These are phyloP conservation scores for Paxillus rubicundulus DNA, from an alignment of 768 basidiomycete species.

Conservation along the genomic window DNA sequence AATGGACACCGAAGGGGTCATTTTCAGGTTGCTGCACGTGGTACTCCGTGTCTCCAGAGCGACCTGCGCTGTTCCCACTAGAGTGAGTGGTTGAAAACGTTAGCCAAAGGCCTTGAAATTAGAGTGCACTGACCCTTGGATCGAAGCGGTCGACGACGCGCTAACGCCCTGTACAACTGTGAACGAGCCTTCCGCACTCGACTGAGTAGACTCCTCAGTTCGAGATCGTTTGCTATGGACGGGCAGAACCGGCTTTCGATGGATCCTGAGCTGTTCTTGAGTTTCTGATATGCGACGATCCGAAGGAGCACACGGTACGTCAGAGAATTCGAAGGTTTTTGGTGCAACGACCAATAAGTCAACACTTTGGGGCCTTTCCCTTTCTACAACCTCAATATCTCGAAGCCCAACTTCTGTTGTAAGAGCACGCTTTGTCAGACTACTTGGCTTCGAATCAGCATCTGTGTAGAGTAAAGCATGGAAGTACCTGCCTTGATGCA, in stretches of 20 bases:
- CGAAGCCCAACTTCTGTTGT: neutral
- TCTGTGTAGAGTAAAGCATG: neutral
- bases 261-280: neutral
- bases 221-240: neutral
- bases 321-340: neutral
- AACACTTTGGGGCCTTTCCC: neutral
- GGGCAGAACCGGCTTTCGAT: neutral
- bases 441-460: constrained; percentile 4
- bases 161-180: neutral
- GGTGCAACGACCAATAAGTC: neutral
- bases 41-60: neutral
- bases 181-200: neutral
- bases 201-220: neutral
- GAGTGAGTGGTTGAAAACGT: constrained; percentile 5
- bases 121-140: constrained; percentile 6
- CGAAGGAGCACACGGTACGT: neutral
- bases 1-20: neutral
- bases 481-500: neutral
- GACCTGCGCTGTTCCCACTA: neutral
- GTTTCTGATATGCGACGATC: neutral
- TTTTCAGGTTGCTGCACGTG: neutral
- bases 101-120: neutral
- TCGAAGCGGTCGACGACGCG: neutral
- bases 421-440: neutral
- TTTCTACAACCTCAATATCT: neutral